A percentile compares a stretch with the other conserved stretches of the same genome.
Evolutionary conservation across 257 asterid species (phyloP).

Genomic region (Nyctanthes arbortristis): DNA sequence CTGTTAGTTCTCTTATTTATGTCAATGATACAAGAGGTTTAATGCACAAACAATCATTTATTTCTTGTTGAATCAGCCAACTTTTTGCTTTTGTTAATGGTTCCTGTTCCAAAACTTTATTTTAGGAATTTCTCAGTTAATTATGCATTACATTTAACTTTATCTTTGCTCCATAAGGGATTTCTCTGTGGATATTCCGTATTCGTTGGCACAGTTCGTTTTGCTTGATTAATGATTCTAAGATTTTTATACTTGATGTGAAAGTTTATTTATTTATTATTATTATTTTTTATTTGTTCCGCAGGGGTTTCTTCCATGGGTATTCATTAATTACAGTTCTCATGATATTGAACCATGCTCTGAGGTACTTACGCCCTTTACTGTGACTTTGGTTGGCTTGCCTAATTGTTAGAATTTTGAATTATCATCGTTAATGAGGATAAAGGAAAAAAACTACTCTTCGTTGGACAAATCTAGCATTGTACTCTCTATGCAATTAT

Average conservation of each 20-base stretch:
- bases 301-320: slow-evolving; percentile 60
- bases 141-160: no score
- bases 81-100: no score
- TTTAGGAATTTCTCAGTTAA: slow-evolving; percentile 16
- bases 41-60: not conserved
- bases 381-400: not conserved
- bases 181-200: no score
- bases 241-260: not conserved
- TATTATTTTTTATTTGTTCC: no score
- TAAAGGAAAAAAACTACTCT: not conserved
- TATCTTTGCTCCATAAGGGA: no score
- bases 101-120: slow-evolving; percentile 12
- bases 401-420: not conserved
- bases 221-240: not conserved
- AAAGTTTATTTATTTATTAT: not conserved
- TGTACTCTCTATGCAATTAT: not conserved
- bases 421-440: not conserved
- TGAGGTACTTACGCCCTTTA: slow-evolving; percentile 29
- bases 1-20: not conserved
- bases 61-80: not conserved
- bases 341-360: slow-evolving; percentile 57
- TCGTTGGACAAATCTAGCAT: not conserved
- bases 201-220: not conserved
- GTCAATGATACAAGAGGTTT: slow-evolving; percentile 18
- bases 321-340: slow-evolving; percentile 50